Evolutionary conservation across 148 eudicot genomes (phyloP).

Genomic region (Hydrangea macrophylla): DNA sequence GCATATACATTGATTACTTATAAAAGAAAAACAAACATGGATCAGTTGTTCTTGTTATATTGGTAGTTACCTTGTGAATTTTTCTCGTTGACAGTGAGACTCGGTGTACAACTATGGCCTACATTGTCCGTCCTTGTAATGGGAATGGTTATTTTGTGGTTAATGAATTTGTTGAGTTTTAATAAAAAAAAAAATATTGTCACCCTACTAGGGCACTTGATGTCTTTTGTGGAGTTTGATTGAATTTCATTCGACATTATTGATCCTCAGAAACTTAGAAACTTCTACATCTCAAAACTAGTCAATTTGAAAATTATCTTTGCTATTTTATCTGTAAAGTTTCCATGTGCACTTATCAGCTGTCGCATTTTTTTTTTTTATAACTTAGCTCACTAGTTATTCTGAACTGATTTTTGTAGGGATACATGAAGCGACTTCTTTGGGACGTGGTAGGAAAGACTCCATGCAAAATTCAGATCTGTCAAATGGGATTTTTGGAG

Average conservation of each 20-base stretch:
- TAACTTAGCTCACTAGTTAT: neutral
- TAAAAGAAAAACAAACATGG: neutral
- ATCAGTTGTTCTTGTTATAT: neutral
- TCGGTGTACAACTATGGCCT: no score
- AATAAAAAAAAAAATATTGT: no score
- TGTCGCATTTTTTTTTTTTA: constrained; percentile 8
- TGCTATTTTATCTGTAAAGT: no score
- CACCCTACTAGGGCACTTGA: no score
- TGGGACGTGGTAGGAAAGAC: constrained; percentile 70
- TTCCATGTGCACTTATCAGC: neutral
- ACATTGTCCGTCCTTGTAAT: neutral
- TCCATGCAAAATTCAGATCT: constrained; percentile 48
- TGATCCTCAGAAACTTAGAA: no score
- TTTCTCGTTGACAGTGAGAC: no score
- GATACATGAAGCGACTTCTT: constrained; percentile 85
- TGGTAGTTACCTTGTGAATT: neutral
- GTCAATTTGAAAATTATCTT: no score
- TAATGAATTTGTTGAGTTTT: neutral
- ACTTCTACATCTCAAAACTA: no score
- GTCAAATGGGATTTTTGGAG: constrained; percentile 63
- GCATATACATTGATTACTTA: neutral
- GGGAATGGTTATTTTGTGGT: neutral
- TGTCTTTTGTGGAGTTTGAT: no score
- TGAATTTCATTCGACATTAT: no score
- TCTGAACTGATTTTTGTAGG: constrained; percentile 44